A percentile compares a stretch with the other conserved stretches of the same genome.
phyloP scores from a whole-genome alignment of 192 early-diverging fungal genomes.

The Mortierella antarctica region DNA sequence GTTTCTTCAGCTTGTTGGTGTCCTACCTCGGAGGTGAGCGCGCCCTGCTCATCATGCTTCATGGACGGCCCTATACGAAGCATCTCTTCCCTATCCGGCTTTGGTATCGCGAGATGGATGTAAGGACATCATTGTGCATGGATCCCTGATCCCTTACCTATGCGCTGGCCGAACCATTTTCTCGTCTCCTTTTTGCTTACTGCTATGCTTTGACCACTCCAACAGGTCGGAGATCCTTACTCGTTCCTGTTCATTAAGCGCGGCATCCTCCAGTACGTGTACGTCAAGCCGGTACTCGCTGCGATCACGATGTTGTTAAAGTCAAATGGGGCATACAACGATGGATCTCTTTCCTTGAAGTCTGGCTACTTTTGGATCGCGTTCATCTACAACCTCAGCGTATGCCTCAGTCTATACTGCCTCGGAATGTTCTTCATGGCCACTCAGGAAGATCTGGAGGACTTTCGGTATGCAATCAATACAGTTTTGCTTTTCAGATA shows the following conservation, averaged over 20 bases:
- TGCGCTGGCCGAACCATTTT: not conserved
- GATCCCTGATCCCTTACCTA: not conserved
- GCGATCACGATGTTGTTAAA: slow-evolving; percentile 84
- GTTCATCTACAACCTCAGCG: slow-evolving; percentile 87
- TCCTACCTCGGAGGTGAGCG: slow-evolving; percentile 92
- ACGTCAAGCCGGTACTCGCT: slow-evolving; percentile 85
- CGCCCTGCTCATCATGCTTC: slow-evolving; percentile 79
- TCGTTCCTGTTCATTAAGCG: slow-evolving; percentile 86
- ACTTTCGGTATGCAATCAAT: slow-evolving; percentile 64
- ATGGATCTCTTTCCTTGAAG: slow-evolving; percentile 75
- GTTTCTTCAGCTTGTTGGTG: slow-evolving; percentile 88
- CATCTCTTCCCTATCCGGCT: slow-evolving; percentile 86
- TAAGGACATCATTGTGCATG: slow-evolving; percentile 3
- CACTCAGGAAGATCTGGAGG: slow-evolving; percentile 75
- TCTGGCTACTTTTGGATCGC: slow-evolving; percentile 84
- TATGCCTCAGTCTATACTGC: slow-evolving; percentile 85
- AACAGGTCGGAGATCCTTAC: slow-evolving; percentile 82
- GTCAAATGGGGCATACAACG: slow-evolving; percentile 75
- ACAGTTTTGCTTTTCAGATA: not conserved
- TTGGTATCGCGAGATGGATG: slow-evolving; percentile 77
- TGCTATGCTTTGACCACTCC: not conserved
- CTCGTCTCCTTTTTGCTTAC: not conserved
- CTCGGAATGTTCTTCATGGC: slow-evolving; percentile 88
- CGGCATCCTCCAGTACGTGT: slow-evolving; percentile 94
- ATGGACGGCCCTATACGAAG: slow-evolving; percentile 74